These are phyloP conservation scores for Skeletonema costatum DNA, from an alignment of 108 stramenopile genomes.

Conservation along the genomic window DNA sequence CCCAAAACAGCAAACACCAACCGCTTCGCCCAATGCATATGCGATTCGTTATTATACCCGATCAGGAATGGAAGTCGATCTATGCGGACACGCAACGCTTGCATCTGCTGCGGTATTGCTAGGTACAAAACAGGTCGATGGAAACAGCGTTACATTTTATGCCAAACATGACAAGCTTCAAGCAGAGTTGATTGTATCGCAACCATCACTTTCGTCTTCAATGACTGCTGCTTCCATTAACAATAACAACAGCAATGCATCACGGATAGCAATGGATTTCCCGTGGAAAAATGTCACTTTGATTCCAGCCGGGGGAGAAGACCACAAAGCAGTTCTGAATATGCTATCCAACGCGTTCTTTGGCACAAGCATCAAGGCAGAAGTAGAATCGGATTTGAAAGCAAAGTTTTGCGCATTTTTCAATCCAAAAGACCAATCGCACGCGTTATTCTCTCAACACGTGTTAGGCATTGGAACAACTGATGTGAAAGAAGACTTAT, in stretches of 20 bases:
- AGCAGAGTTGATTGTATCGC: conserved; percentile 25
- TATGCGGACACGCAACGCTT: conserved; percentile 94
- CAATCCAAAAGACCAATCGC: conserved; percentile 36
- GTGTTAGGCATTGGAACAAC: conserved; percentile 60
- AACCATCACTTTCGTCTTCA: conserved; percentile 17
- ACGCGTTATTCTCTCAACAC: conserved; percentile 37
- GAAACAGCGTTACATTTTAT: conserved; percentile 53
- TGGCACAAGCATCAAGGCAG: conserved; percentile 14
- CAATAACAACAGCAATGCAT: conserved; percentile 21
- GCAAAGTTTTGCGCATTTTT: conserved; percentile 1
- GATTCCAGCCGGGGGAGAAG: conserved; percentile 12
- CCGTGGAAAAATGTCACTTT: conserved; percentile 44
- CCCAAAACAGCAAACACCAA: conserved; percentile 5
- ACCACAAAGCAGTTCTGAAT: conserved; percentile 38
- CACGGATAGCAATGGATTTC: conserved; percentile 51
- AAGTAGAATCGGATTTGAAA: background rate
- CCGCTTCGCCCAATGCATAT: background rate
- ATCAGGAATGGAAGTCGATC: conserved; percentile 78
- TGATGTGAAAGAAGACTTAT: conserved; percentile 71
- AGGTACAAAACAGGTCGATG: conserved; percentile 21
- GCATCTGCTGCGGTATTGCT: conserved; percentile 64
- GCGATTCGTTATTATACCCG: conserved; percentile 79
- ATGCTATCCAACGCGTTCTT: conserved; percentile 68
- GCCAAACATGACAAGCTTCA: conserved; percentile 56
- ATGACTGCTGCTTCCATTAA: conserved; percentile 11